phyloP scores from a whole-genome alignment of 148 eudicot species.

The Spergularia marina region DNA sequence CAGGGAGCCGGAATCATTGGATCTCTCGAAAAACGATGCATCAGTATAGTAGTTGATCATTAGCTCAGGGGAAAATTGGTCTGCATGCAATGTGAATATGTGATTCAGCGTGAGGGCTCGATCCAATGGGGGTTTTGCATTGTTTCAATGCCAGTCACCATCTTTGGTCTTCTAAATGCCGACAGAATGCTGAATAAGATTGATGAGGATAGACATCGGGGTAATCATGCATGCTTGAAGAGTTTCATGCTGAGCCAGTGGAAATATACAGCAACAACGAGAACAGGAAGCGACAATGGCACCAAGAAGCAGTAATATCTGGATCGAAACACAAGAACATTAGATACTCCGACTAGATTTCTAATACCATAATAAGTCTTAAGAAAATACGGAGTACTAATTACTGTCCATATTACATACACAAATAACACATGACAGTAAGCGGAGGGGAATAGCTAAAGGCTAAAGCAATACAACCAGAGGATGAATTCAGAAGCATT shows the following conservation, averaged over 20 bases:
- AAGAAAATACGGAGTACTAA: too few species aligned
- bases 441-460: too few species aligned
- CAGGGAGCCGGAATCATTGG: not conserved
- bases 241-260: conserved; percentile 96
- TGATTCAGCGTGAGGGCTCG: too few species aligned
- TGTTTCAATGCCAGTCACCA: not conserved
- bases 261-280: conserved; percentile 68
- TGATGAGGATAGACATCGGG: not conserved
- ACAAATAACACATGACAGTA: too few species aligned
- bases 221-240: conserved; percentile 79
- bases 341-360: too few species aligned
- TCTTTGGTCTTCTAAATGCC: not conserved
- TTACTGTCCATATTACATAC: too few species aligned
- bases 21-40: conserved; percentile 1
- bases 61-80: not conserved
- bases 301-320: conserved; percentile 90
- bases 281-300: conserved; percentile 69
- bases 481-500: too few species aligned
- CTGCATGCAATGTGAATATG: not conserved
- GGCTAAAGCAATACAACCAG: too few species aligned
- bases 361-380: too few species aligned
- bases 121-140: not conserved
- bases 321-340: conserved; percentile 22
- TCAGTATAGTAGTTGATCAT: not conserved
- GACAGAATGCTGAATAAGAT: not conserved